Base-by-base conservation (phyloP, 345 rosid genomes). In the Euphorbia lathyris region DNA sequence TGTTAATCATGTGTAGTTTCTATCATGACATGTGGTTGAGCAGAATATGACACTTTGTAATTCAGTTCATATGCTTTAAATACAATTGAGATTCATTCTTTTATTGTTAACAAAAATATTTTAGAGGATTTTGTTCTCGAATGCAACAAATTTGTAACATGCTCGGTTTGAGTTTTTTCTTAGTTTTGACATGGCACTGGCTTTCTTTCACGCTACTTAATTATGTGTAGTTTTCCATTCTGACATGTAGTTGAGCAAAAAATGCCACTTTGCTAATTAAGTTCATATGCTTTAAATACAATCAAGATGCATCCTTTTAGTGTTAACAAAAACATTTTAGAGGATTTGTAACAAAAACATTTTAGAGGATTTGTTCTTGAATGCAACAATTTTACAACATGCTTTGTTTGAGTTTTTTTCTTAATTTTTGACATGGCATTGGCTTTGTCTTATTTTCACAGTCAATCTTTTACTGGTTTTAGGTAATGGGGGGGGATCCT, bases 401-500 rank as follows among this genome's bases (percentile, higher is more conserved):
- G 20, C 43, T 27, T 9, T 1, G 26, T 26, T 26, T 30, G 6
- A 1, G 43, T 20, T 40, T 13, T 68, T 29, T 34, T n/a, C 38
- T 8, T 16, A 29, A 7, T 56, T 23, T 0, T 27, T n/a, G 23
- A 26, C 4, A 1, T 58, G 4, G 2, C 36, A 20, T 7, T 34
- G 38, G 17, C 22, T 25, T 34, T 11, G 6, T 52, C 22, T 40
- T 19, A 10, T 30, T 6, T 63, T 9, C 32, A 14, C 27, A 27
- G 63, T 29, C 9, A 10, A 62, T 56, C n/a, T 26, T 17, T 43
- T 27, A 30, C 53, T n/a, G 63, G 72, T 78, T 70, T 43, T 79
- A 95, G 99, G 88, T 92, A 68, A 81, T 79, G 86, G 99, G 97
- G 67, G 92, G 92, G 55, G 88, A 92, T 66, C 97, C 99, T 36